Evolutionary conservation across 257 asterid species (phyloP), one percentile per base, ranked within the genome.

Genomic region (Osmanthus fragrans): DNA sequence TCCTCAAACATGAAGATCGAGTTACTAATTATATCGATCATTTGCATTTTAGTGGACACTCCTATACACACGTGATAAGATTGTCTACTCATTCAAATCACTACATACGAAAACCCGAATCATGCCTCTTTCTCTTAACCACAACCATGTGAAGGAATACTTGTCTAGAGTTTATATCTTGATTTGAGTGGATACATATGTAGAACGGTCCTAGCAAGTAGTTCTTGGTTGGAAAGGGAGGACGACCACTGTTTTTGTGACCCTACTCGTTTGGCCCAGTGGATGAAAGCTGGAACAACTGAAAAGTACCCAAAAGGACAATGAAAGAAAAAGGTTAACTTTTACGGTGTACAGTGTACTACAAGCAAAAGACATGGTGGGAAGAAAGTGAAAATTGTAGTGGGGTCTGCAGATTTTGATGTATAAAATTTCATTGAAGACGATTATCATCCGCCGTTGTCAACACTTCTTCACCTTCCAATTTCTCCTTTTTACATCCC

Each of bases 371-470:
- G n/a, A 54, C 7, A 49, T 18, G n/a, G 30, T 60, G 13, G 25
- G 72, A 80, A 42, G 68, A 75, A 77, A 74, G 67, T 71, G 81
- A 80, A 74, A 77, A 75, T 82, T 45, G 85, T 82, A 84, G 89
- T 80, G 85, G 89, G 87, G 84, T 76, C 89, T 72, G 39, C 49
- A 69, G 63, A 71, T 73, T 78, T 37, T 80, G 34, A 63, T 63
- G 69, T 11, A 63, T 80, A 12, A 63, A 77, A 56, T 73, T 77
- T 78, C 79, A 80, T 77, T 77, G 72, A 63, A 27, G 82, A 71
- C 32, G 11, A n/a, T 47, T 49, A 42, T 56, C 79, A 71, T 82
- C 80, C 47, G 25, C 76, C 74, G 23, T 76, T 73, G 69, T 73
- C 84, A 80, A 81, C 77, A 75, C 37, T 18, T 70, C 49, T 40